Evolutionary conservation across 2,329 filamentous ascomycete genomes (phyloP), one percentile per base, ranked within the genome.

Genomic region (Epichloe aotearoae): DNA sequence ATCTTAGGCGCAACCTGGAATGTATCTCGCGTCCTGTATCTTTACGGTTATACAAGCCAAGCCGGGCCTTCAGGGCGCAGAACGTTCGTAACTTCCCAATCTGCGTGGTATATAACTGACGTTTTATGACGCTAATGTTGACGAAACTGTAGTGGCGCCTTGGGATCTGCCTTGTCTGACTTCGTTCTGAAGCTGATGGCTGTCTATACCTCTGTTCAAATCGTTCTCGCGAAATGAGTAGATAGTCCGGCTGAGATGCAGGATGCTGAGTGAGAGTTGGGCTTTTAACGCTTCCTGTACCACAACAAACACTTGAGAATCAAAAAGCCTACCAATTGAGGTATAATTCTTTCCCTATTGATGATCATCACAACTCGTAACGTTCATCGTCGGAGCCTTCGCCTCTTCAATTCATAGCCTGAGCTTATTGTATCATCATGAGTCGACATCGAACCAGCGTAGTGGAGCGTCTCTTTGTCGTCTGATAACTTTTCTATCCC

Each of bases 401-500:
- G 58, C 49, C 60, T 60, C 45, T 60, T 61, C 3, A 69, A 57
- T 50, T 69, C 66, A 38, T 61, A 56, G 6, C 52, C 55, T 11
- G 46, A 50, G 10, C 50, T 39, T 2, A 52, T 34, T 7, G 61
- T 54, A 11, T 58, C 55, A 19, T 56, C 52, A 11, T 50, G 39
- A 7, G 39, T 30, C 11, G 49, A 46, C 11, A 33, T 37, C 7
- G 50, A 26, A 43, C 51, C 47, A 37, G 57, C 52, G 10, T 57
- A 50, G 11, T 53, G 47, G 17, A 59, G 50, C 19, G 60, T 60
- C 17, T 58, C 55, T 10, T 61, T 57, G 1, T 59, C 55, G 7
- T 53, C 50, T 3, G 60, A 55, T 12, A 60, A 56, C 51, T 65
- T 68, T 59, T 84, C 80, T 55, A 83, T 82, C 1, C 81, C 81